Base-by-base conservation (phyloP, 306 rosid genomes). In the Vigna reflexopilosa region DNA sequence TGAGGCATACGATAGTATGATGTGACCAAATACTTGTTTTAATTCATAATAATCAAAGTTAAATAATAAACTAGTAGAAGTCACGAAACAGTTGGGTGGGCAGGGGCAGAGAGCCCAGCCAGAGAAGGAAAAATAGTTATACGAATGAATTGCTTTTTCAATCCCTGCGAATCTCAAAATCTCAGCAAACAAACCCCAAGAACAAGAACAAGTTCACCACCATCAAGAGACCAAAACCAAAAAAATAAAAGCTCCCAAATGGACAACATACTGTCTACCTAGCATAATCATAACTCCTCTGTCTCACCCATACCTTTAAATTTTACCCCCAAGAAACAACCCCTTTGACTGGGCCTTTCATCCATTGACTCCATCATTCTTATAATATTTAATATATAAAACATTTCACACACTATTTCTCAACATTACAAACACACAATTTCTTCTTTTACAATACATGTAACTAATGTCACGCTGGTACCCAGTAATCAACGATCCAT, bases 291-390 rank as follows among this genome's bases (percentile, higher is more conserved):
- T 74, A 51, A 32, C 40, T 22, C 9, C 13, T 59, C 19, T 34
- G 52, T 64, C 70, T 68, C 71, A 72, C 16, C 65, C 65, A 0
- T 28, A 42, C 28, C 68, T 80, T 73, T 38, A 74, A 68, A 54
- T 52, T 70, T 83, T 79, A 68, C 6, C 83, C 45, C 11, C 49
- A 67, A 22, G 28, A 83, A 54, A 65, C 66, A 77, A 24, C 57
- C 59, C 54, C 14, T 16, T 86, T 81, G 82, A 83, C 84, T 51
- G 36, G 76, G 17, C 82, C 71, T 32, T 70, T 75, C 67, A 61
- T 79, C 82, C 83, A 86, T 72, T 58, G 70, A 72, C 80, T 82
- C 81, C 87, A 84, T 75, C 76, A 72, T 73, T 63, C 20, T 20
- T 15, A 38, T 26, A 34, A 34, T 34, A 34, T 34, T 34, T 2